These are phyloP conservation scores for Candida methanosorbosa DNA, from an alignment of 805 yeast genomes.

Conservation along the genomic window DNA sequence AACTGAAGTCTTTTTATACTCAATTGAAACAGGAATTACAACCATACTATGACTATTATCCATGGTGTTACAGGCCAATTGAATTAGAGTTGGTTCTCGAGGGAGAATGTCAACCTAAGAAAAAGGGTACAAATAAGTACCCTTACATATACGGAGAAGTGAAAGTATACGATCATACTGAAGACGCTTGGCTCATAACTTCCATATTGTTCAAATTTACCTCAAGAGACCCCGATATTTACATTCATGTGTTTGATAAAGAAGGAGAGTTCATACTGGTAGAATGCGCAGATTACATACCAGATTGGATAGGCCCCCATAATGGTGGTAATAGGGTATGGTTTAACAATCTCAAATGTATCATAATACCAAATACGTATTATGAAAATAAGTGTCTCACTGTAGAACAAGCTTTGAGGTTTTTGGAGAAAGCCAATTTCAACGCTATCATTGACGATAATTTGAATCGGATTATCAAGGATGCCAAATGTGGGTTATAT, in stretches of 20 bases:
- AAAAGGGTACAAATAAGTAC: constrained; percentile 4
- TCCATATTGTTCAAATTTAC: constrained; percentile 29
- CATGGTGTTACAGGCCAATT: constrained; percentile 30
- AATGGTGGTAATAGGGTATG: constrained; percentile 44
- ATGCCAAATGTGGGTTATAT: constrained; percentile 10
- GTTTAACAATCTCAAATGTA: constrained; percentile 34
- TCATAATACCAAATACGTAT: constrained; percentile 31
- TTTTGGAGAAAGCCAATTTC: constrained; percentile 28
- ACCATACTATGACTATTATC: constrained; percentile 30
- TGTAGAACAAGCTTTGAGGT: constrained; percentile 31
- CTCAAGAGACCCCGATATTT: constrained; percentile 23
- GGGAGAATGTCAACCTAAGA: not conserved
- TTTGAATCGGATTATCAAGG: constrained; percentile 12
- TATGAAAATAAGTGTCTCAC: constrained; percentile 25
- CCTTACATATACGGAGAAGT: constrained; percentile 30
- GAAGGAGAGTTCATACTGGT: constrained; percentile 50
- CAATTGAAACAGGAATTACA: constrained; percentile 17
- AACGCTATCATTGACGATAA: constrained; percentile 20
- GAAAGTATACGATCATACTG: constrained; percentile 32
- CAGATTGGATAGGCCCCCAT: constrained; percentile 37
- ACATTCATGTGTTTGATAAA: constrained; percentile 38
- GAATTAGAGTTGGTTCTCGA: constrained; percentile 11
- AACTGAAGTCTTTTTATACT: constrained; percentile 8
- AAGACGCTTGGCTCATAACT: constrained; percentile 38
- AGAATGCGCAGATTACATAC: constrained; percentile 38